Base-by-base conservation (phyloP, 2,329 filamentous ascomycete genomes). In the Knoxdaviesia proteae region DNA sequence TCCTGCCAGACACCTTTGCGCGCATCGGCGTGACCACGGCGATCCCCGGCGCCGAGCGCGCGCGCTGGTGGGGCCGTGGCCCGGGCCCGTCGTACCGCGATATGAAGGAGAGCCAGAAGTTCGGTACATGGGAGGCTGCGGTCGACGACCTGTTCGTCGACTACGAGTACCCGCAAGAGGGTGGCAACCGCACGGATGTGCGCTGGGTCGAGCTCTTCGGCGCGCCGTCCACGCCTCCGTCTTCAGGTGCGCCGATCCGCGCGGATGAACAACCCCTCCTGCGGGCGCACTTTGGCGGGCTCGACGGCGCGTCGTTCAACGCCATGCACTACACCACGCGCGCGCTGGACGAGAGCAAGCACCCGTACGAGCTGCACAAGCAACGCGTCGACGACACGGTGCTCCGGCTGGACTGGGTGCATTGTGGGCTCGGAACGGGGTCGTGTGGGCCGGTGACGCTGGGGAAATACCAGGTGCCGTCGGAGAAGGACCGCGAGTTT, bases 151-250 rank as follows among this genome's bases (percentile, higher is more conserved):
- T 82, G 0, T 71, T 67, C 53, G 62, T 68, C 1, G 63, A 69
- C 38, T 81, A 80, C 51, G 77, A 83, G 48, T 75, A 71, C 44
- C 78, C 77, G 0, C 78, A 83, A 54, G 78, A 83, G 46, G 65
- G 63, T 33, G 72, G 74, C 0, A 81, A 81, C 53, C 62, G 73
- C 11, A 75, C 69, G 0, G 76, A 80, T 49, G 69, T 70, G 1
- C 61, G 70, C 2, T 79, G 72, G 69, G 63, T 80, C 4, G 61
- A 65, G 53, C 60, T 71, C 43, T 50, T 54, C 20, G 52, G 52
- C 6, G 56, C 52, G 47, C 52, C 51, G 20, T 55, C 20, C 20
- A 20, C 20, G 2, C 20, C 20, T 20, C 3, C 20, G 20, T 20
- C 20, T 20, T 20, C 20, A 20, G 20, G 20, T 20, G 20, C 20